phyloP scores from a whole-genome alignment of 2,329 filamentous ascomycete genomes.

The Ascosphaera pollenicola region DNA sequence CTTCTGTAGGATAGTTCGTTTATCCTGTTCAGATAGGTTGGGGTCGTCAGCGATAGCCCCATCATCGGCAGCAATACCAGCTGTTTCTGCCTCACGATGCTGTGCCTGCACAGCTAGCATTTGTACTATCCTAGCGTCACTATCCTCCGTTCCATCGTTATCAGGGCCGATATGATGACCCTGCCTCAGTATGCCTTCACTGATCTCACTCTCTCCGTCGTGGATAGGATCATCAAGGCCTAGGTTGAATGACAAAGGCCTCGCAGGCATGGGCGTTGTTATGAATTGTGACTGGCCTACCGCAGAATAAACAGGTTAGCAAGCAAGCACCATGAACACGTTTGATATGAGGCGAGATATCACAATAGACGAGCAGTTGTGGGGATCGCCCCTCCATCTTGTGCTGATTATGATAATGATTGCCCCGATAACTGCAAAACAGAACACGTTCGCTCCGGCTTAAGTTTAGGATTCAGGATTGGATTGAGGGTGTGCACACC shows the following conservation, averaged over 20 bases:
- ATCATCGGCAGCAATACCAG: constrained; percentile 52
- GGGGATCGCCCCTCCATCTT: not conserved
- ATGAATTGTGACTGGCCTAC: constrained; percentile 89
- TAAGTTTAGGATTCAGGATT: constrained; percentile 1
- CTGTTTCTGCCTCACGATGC: constrained; percentile 41
- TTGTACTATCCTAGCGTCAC: constrained; percentile 73
- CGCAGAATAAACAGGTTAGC: not conserved
- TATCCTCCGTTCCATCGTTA: constrained; percentile 36
- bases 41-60: constrained; percentile 56
- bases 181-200: no score
- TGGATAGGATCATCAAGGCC: constrained; percentile 58
- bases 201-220: constrained; percentile 32
- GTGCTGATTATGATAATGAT: not conserved
- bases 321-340: no score
- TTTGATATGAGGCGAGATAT: no score
- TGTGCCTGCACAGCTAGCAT: constrained; percentile 93
- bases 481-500: constrained; percentile 31
- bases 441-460: no score
- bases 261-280: constrained; percentile 63
- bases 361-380: no score
- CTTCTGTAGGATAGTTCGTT: constrained; percentile 63
- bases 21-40: constrained; percentile 53
- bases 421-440: not conserved
- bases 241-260: constrained; percentile 67
- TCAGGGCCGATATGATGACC: no score